Conservation (phyloP, 2,329 filamentous ascomycete genomes). For the Arthroderma sp. region DNA sequence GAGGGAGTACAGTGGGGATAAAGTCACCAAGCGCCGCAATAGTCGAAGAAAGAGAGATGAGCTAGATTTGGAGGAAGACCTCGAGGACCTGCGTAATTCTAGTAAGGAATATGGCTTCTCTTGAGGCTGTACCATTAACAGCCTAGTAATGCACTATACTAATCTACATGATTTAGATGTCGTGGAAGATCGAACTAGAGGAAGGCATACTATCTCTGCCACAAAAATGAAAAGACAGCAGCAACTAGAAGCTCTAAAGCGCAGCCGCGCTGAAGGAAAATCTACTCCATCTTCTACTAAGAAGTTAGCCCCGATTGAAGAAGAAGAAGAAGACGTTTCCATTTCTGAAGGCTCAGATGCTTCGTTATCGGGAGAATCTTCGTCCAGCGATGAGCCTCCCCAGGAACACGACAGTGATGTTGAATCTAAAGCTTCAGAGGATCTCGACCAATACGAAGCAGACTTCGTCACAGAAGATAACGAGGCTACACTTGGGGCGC, state of each 20-base stretch:
- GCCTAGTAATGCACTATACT: slow-evolving; percentile 3
- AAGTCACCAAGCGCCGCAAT: too few species aligned
- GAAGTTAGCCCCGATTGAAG: slow-evolving; percentile 15
- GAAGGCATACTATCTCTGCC: slow-evolving; percentile 25
- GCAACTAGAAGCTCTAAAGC: slow-evolving; percentile 31
- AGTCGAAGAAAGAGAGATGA: slow-evolving; percentile 15
- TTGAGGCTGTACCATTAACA: too few species aligned
- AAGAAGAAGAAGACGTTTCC: not conserved
- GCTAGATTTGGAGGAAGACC: slow-evolving; percentile 33
- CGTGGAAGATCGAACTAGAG: slow-evolving; percentile 29
- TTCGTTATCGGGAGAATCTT: slow-evolving; percentile 3
- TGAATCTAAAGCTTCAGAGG: slow-evolving; percentile 23
- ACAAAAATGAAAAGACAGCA: slow-evolving; percentile 26
- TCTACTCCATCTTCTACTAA: slow-evolving; percentile 3
- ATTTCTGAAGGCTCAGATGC: not conserved
- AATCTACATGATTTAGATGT: slow-evolving; percentile 17
- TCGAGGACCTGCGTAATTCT: slow-evolving; percentile 33
- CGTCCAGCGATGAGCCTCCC: slow-evolving; percentile 1
- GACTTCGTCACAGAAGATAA: slow-evolving; percentile 54
- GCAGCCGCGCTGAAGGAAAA: slow-evolving; percentile 30
- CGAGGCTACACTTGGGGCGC: slow-evolving; percentile 43
- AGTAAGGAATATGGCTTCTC: slow-evolving; percentile 14
- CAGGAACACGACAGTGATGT: slow-evolving; percentile 19
- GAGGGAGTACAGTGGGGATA: too few species aligned
- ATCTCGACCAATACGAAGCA: slow-evolving; percentile 44